phyloP scores from a whole-genome alignment of 2,329 filamentous ascomycete genomes.

The Xylariaceae sp. region DNA sequence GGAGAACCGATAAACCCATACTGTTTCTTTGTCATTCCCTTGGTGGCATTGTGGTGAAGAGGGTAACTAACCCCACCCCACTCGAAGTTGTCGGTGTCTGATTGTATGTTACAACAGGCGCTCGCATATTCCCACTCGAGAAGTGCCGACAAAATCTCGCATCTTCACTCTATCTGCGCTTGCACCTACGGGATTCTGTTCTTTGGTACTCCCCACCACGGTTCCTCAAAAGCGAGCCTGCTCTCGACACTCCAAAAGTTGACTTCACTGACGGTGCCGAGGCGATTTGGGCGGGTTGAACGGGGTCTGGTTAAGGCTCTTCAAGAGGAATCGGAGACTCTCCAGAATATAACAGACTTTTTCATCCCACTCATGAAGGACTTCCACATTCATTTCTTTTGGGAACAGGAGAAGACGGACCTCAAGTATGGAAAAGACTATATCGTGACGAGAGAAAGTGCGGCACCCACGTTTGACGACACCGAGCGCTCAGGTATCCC shows the following conservation, averaged over 20 bases:
- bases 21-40: slow-evolving; percentile 39
- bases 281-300: slow-evolving; percentile 18
- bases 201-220: slow-evolving; percentile 35
- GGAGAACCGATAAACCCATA: slow-evolving; percentile 31
- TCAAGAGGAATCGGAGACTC: slow-evolving; percentile 39
- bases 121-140: slow-evolving; percentile 28
- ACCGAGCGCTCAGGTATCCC: slow-evolving; percentile 17
- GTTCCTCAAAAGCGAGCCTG: slow-evolving; percentile 31
- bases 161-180: slow-evolving; percentile 34
- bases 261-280: slow-evolving; percentile 26
- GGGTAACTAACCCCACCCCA: slow-evolving; percentile 23
- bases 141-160: slow-evolving; percentile 24
- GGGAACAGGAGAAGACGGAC: slow-evolving; percentile 36
- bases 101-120: slow-evolving; percentile 21
- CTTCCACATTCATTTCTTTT: slow-evolving; percentile 37
- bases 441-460: slow-evolving; percentile 15
- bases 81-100: neutral
- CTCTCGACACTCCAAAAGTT: slow-evolving; percentile 26
- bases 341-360: slow-evolving; percentile 36
- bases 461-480: slow-evolving; percentile 12
- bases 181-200: slow-evolving; percentile 35
- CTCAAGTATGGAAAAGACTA: slow-evolving; percentile 26
- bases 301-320: slow-evolving; percentile 51
- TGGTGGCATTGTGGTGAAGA: slow-evolving; percentile 38
- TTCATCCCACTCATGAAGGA: slow-evolving; percentile 34